These are phyloP conservation scores for Zoysia japonica DNA, from an alignment of 176 grass and related monocot genomes.

Conservation along the genomic window DNA sequence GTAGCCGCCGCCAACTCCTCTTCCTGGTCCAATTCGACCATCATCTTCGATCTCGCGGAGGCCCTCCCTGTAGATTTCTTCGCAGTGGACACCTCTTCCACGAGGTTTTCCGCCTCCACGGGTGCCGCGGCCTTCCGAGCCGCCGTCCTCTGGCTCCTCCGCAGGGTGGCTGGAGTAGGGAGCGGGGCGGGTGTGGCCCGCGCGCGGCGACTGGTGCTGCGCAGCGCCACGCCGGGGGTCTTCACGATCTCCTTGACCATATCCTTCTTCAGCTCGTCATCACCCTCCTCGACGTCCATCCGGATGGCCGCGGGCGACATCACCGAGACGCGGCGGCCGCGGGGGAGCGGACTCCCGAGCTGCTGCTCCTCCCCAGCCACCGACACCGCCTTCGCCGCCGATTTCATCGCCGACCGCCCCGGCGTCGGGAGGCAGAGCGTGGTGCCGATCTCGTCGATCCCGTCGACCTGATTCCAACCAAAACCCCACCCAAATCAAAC, in stretches of 20 bases:
- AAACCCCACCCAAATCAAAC: not conserved
- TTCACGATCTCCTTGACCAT: constrained; percentile 43
- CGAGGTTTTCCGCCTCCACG: not conserved
- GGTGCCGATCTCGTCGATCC: constrained; percentile 50
- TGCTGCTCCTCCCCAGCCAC: constrained; percentile 17
- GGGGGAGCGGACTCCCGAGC: constrained; percentile 44
- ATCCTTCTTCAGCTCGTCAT: constrained; percentile 44
- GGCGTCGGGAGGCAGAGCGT: constrained; percentile 47
- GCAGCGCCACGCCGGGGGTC: constrained; percentile 41
- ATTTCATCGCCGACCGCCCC: constrained; percentile 33
- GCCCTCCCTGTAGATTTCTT: constrained; percentile 15
- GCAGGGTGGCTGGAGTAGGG: constrained; percentile 19
- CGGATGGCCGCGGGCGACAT: constrained; percentile 52
- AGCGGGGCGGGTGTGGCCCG: constrained; percentile 14
- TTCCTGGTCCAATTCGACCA: constrained; percentile 42
- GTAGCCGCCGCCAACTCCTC: constrained; percentile 10
- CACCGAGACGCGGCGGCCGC: constrained; percentile 50
- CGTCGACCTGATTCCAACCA: constrained; percentile 33
- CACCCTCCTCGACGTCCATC: constrained; percentile 49
- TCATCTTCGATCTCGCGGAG: constrained; percentile 35
- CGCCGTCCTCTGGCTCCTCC: constrained; percentile 7
- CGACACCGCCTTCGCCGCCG: not conserved
- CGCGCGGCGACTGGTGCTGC: constrained; percentile 41
- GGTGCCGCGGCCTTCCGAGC: constrained; percentile 23
- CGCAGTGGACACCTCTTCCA: constrained; percentile 25